Evolutionary conservation across 1,284 basidiomycete species (phyloP).

Genomic region (Ceratobasidium sp.): DNA sequence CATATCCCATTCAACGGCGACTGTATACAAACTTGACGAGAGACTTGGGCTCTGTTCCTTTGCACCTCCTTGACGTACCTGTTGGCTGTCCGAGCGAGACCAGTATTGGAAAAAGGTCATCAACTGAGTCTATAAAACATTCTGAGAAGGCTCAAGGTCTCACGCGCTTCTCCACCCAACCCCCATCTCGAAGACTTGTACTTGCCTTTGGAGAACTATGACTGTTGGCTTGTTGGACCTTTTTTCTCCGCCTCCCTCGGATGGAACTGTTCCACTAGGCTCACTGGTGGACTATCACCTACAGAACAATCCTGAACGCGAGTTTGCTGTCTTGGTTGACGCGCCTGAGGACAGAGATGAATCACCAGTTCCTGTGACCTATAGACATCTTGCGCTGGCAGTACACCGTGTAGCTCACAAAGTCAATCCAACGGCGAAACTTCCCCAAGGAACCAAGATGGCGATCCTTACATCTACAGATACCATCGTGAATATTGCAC

Average conservation of each 20-base stretch:
- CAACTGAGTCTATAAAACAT: slow-evolving; percentile 17
- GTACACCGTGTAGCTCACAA: slow-evolving; percentile 31
- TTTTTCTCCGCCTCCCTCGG: slow-evolving; percentile 31
- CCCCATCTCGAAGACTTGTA: not conserved
- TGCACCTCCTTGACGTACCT: no score
- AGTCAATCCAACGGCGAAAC: slow-evolving; percentile 13
- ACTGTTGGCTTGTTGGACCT: slow-evolving; percentile 5
- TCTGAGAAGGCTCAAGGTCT: no score
- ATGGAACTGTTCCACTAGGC: slow-evolving; percentile 27
- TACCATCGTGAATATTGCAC: slow-evolving; percentile 34
- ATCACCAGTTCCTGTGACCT: slow-evolving; percentile 9
- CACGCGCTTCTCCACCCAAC: no score
- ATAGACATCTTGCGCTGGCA: slow-evolving; percentile 26
- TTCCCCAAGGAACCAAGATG: slow-evolving; percentile 36
- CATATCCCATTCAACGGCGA: not conserved
- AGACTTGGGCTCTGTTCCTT: slow-evolving; percentile 3
- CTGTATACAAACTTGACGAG: not conserved
- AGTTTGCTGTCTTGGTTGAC: slow-evolving; percentile 34
- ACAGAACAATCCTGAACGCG: slow-evolving; percentile 20
- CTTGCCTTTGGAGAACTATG: not conserved
- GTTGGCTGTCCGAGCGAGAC: no score
- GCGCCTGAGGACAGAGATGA: slow-evolving; percentile 3
- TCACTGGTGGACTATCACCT: slow-evolving; percentile 39
- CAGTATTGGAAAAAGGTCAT: not conserved
- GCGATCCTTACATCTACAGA: slow-evolving; percentile 41